These are phyloP conservation scores for Starmerella stellata DNA, from an alignment of 805 yeast genomes.

Conservation along the genomic window DNA sequence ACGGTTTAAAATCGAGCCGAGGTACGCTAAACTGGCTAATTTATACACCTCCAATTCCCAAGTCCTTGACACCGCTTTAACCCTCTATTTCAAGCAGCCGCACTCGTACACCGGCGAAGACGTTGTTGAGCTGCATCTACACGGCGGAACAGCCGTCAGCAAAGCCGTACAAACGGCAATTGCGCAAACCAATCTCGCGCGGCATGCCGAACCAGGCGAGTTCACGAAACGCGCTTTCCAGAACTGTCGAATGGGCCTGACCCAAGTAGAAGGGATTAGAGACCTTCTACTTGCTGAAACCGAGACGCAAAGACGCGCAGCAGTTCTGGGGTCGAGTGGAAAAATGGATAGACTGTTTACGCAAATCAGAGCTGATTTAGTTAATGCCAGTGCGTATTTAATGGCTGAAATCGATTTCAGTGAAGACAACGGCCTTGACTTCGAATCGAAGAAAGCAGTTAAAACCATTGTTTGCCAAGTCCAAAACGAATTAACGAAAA, in stretches of 20 bases:
- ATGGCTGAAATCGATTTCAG: conserved; percentile 90
- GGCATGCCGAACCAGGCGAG: conserved; percentile 89
- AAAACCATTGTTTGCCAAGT: conserved; percentile 26
- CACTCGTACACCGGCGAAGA: conserved; percentile 87
- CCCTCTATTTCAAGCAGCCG: conserved; percentile 53
- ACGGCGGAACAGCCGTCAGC: conserved; percentile 82
- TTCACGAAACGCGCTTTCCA: conserved; percentile 74
- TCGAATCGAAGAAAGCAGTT: conserved; percentile 23
- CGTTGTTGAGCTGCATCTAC: conserved; percentile 69
- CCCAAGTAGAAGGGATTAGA: conserved; percentile 78
- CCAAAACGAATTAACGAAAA: not conserved
- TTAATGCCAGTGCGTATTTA: conserved; percentile 50
- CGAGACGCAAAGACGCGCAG: conserved; percentile 64
- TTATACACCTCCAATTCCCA: not conserved
- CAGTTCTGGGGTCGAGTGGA: conserved; percentile 58
- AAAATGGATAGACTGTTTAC: conserved; percentile 36
- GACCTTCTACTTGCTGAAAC: conserved; percentile 89
- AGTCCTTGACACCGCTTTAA: conserved; percentile 61
- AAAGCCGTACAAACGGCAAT: conserved; percentile 50
- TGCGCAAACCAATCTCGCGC: conserved; percentile 26
- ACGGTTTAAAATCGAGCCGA: not conserved
- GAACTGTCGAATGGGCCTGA: conserved; percentile 66
- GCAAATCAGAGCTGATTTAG: conserved; percentile 48
- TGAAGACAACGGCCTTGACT: conserved; percentile 70
- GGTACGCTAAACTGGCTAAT: not conserved